Base-by-base conservation (phyloP, 176 grass and related monocot genomes). In the Avena insularis region DNA sequence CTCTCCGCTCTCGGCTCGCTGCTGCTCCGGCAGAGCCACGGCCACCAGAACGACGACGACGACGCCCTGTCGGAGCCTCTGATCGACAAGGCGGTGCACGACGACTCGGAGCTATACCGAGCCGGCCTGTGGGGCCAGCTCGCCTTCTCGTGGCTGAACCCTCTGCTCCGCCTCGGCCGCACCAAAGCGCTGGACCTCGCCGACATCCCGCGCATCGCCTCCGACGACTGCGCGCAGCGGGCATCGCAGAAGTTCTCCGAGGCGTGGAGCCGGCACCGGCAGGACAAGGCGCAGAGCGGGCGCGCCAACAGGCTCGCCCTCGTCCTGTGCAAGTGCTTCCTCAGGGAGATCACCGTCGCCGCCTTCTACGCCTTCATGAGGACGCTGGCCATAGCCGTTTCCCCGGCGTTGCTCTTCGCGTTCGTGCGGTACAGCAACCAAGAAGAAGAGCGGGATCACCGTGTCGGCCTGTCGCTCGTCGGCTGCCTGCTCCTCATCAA, bases 131-230 rank as follows among this genome's bases (percentile, higher is more conserved):
- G 94, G 67, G 63, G 88, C 49, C 81, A 86, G 89, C 72, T 98
- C 11, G 76, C 96, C 25, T 95, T 98, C 85, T 98, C 93, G 14
- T 98, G 96, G 96, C 49, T 98, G 5, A 92, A 94, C 71, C 90
- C 88, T 61, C 88, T 98, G 62, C 91, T 98, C 40, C 86, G 83
- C 21, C 23, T 91, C 14, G 96, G 96, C 72, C 86, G 82, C 58
- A 85, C 96, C n/a, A 95, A 92, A 54, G 83, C 88, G 21, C 78
- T 98, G 66, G 88, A 84, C 49, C 84, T 95, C 71, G 36, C 46
- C 51, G 96, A 98, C 75, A 85, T 98, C 74, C 96, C 96, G 35
- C 71, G 75, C 64, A 85, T 98, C 85, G 82, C 79, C 68, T 75
- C 14, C 16, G 96, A 94, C 33, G 96, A 98, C 82, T 45, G 85